Conservation (phyloP, 2,329 filamentous ascomycete species). For the Geoglossum cookeanum region DNA sequence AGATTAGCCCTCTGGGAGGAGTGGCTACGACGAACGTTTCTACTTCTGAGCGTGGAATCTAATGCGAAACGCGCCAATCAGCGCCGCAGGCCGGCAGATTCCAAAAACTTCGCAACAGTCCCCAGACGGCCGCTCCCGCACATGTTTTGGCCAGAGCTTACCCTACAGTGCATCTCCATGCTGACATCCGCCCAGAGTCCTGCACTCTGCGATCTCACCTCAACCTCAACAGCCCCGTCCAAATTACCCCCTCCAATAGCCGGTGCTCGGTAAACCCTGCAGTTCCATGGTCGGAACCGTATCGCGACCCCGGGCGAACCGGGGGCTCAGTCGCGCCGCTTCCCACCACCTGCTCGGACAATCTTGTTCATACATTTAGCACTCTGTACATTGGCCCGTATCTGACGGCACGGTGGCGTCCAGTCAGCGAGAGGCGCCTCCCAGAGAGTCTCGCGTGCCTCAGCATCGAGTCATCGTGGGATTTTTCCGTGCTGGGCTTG, state of each 20-base stretch:
- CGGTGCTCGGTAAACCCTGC: not conserved
- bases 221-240: not conserved
- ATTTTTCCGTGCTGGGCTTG: not conserved
- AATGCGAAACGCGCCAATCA: constrained; percentile 1
- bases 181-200: not conserved
- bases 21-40: not conserved
- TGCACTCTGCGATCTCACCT: not conserved
- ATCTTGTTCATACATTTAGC: too few relatives aligned
- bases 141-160: not conserved
- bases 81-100: not conserved
- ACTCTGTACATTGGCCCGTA: not conserved
- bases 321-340: not conserved
- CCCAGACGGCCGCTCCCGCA: not conserved
- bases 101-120: not conserved
- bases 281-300: not conserved
- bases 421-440: not conserved
- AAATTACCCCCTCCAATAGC: not conserved
- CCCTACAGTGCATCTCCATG: not conserved
- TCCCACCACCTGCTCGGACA: not conserved
- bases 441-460: not conserved
- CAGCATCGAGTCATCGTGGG: not conserved
- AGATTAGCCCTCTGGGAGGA: not conserved
- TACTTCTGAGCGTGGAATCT: not conserved
- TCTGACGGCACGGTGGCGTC: not conserved
- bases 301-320: not conserved